phyloP scores from a whole-genome alignment of 2,329 filamentous ascomycete species.

The Neobulgaria alba region DNA sequence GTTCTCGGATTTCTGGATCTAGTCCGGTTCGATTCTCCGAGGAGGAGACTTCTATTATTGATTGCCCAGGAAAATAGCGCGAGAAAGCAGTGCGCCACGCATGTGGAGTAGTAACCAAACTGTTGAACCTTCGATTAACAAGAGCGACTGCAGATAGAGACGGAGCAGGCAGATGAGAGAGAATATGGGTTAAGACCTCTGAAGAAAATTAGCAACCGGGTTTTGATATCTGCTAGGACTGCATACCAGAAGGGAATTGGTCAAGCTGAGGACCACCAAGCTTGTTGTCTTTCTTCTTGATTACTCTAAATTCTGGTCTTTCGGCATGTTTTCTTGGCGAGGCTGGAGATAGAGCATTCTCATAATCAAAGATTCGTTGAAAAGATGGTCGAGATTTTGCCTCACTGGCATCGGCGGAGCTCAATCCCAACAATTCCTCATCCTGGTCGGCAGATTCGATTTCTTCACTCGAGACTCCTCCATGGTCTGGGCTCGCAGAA shows the following conservation, averaged over 20 bases:
- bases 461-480: conserved; percentile 19
- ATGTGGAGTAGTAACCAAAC: conserved; percentile 80
- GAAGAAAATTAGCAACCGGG: conserved; percentile 8
- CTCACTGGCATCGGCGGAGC: conserved; percentile 26
- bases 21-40: conserved; percentile 32
- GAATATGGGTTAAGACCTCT: conserved; percentile 88
- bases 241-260: conserved; percentile 73
- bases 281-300: conserved; percentile 34
- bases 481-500: conserved; percentile 19
- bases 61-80: conserved; percentile 77
- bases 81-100: conserved; percentile 91
- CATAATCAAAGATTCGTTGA: conserved; percentile 50
- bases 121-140: conserved; percentile 81
- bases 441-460: conserved; percentile 32
- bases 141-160: conserved; percentile 75
- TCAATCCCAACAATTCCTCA: conserved; percentile 46
- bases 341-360: conserved; percentile 45
- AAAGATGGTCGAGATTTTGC: conserved; percentile 24
- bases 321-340: conserved; percentile 35
- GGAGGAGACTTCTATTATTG: conserved; percentile 23
- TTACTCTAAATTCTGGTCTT: conserved; percentile 46
- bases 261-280: conserved; percentile 24
- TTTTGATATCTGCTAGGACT: background rate
- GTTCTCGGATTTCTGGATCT: conserved; percentile 41
- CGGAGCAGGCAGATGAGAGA: conserved; percentile 82